These are phyloP conservation scores for Canariomyces notabilis DNA, from an alignment of 2,329 filamentous ascomycete genomes.

Conservation along the genomic window DNA sequence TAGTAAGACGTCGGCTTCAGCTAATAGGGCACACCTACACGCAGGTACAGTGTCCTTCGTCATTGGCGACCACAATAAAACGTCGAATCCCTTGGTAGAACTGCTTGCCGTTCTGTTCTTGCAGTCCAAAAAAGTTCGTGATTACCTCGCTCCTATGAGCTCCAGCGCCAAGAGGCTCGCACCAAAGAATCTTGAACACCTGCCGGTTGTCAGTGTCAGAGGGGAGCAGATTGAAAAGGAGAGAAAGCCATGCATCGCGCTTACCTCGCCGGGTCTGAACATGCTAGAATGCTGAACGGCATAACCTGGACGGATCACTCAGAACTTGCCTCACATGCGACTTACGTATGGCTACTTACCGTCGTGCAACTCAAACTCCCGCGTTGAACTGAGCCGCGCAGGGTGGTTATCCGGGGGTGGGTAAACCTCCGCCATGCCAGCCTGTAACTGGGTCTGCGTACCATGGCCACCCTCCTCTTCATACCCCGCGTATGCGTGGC, in stretches of 20 bases:
- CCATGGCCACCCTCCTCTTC: not conserved
- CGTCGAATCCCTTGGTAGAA: constrained; percentile 49
- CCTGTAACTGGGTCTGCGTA: not conserved
- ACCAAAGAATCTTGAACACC: constrained; percentile 54
- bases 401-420: not conserved
- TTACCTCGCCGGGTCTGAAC: constrained; percentile 40
- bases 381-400: not conserved
- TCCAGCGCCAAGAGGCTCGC: constrained; percentile 42
- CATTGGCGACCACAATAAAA: constrained; percentile 50
- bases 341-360: constrained; percentile 28
- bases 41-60: constrained; percentile 50
- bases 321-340: not conserved
- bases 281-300: constrained; percentile 34
- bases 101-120: constrained; percentile 31
- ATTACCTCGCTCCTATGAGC: constrained; percentile 23
- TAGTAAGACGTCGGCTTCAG: constrained; percentile 1
- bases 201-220: not conserved
- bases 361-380: constrained; percentile 29
- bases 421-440: not conserved
- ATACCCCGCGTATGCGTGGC: not conserved
- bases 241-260: constrained; percentile 8
- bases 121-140: constrained; percentile 23
- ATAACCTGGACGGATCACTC: constrained; percentile 31
- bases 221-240: no score
- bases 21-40: constrained; percentile 41